These are phyloP conservation scores for Cladophialophora exuberans DNA, from an alignment of 2,329 filamentous ascomycete species.

Conservation along the genomic window DNA sequence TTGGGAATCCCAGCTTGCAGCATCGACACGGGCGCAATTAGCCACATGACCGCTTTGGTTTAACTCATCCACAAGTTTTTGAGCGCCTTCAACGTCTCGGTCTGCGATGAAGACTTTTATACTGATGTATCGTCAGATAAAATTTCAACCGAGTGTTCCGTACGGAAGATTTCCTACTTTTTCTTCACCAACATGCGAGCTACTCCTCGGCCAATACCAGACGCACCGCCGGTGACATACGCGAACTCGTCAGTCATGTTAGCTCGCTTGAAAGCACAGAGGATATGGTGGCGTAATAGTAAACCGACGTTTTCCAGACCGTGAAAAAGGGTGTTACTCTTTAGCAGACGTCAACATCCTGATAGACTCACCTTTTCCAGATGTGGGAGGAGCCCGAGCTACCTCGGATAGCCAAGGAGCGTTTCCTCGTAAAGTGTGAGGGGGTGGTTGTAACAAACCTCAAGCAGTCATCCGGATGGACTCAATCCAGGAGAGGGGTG, in stretches of 20 bases:
- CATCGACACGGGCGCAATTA: slow-evolving; percentile 25
- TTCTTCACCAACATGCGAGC: slow-evolving; percentile 34
- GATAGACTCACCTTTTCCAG: too few relatives aligned
- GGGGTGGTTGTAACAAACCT: background rate
- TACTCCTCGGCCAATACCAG: slow-evolving; percentile 35
- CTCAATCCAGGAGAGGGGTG: too few relatives aligned
- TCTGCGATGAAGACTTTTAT: slow-evolving; percentile 38
- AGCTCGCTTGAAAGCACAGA: background rate
- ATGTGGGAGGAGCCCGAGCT: too few relatives aligned
- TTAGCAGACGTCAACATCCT: too few relatives aligned
- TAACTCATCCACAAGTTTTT: slow-evolving; percentile 29
- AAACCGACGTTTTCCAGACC: background rate
- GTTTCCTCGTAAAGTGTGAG: background rate
- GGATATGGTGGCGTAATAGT: background rate
- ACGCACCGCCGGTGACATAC: slow-evolving; percentile 37
- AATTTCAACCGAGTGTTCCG: background rate
- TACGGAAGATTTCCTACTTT: slow-evolving; percentile 16
- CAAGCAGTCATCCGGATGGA: too few relatives aligned
- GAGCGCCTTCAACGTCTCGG: slow-evolving; percentile 28
- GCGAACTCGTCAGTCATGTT: slow-evolving; percentile 27
- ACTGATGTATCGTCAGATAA: slow-evolving; percentile 15
- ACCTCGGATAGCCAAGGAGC: too few relatives aligned
- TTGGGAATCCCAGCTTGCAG: slow-evolving; percentile 31
- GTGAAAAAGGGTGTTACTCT: background rate
- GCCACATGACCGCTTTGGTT: slow-evolving; percentile 23